Conservation (phyloP, 164 flowering plant genomes). For the Dillenia turbinata region DNA sequence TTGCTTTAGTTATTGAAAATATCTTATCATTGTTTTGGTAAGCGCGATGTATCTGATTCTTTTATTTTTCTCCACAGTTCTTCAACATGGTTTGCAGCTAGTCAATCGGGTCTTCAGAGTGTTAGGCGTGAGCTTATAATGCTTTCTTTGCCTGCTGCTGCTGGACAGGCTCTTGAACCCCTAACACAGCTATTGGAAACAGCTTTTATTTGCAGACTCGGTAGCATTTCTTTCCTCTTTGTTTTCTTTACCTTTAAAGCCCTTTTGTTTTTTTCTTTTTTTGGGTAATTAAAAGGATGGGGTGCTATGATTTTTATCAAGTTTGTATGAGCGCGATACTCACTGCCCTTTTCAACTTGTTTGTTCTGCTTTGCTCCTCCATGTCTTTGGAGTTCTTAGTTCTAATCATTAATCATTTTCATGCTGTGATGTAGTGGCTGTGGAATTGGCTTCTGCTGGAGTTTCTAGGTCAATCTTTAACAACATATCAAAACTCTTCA, state of each 20-base stretch:
- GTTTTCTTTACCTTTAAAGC: neutral
- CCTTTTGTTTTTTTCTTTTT: neutral
- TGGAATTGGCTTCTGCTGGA: constrained; percentile 94
- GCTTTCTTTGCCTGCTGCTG: constrained; percentile 86
- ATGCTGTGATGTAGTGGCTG: constrained; percentile 40
- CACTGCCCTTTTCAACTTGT: no score
- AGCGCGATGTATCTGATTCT: neutral
- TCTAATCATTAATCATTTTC: no score
- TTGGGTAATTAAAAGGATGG: neutral
- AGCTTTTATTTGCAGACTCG: constrained; percentile 88
- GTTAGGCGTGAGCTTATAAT: constrained; percentile 55
- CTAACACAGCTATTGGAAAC: constrained; percentile 90
- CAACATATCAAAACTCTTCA: constrained; percentile 83
- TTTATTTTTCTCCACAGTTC: constrained; percentile 28
- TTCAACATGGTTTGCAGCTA: constrained; percentile 13
- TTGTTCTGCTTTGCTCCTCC: no score
- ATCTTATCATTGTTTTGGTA: no score
- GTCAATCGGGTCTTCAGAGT: constrained; percentile 24
- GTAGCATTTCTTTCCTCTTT: constrained; percentile 25
- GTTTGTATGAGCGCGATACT: no score
- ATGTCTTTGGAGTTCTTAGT: no score
- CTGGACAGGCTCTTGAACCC: constrained; percentile 91
- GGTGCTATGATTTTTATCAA: no score
- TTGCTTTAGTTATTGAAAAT: no score
- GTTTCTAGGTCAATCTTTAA: constrained; percentile 88